A percentile compares a stretch with the other conserved stretches of the same genome.
These are phyloP conservation scores for Backusella macrospora DNA, from an alignment of 192 early-diverging fungal genomes.

Conservation along the genomic window DNA sequence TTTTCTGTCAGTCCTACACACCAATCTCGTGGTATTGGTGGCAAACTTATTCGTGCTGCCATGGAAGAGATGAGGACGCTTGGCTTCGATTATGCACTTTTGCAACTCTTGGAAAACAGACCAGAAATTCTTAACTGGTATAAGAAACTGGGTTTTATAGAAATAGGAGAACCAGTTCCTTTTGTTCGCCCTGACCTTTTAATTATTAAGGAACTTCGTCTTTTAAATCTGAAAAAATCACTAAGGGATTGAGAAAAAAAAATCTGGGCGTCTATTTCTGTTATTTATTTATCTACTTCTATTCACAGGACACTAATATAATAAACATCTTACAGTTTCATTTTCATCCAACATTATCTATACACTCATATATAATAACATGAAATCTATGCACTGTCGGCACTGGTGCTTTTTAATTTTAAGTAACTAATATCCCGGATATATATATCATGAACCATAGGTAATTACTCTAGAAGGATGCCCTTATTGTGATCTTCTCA, in stretches of 20 bases:
- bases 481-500: too few relatives aligned
- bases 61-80: constrained; percentile 35
- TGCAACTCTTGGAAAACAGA: constrained; percentile 45
- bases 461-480: too few relatives aligned
- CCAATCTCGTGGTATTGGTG: constrained; percentile 53
- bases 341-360: too few relatives aligned
- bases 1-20: constrained; percentile 46
- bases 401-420: too few relatives aligned
- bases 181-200: constrained; percentile 43
- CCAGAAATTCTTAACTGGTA: constrained; percentile 49
- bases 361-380: too few relatives aligned
- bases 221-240: constrained; percentile 37
- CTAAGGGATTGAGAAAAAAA: not conserved
- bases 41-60: constrained; percentile 46
- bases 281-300: not conserved
- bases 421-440: too few relatives aligned
- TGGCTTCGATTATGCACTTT: constrained; percentile 33
- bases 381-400: too few relatives aligned
- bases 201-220: constrained; percentile 37
- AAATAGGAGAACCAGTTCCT: constrained; percentile 44
- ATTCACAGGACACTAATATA: not conserved
- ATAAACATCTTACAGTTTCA: too few relatives aligned
- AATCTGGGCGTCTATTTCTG: not conserved
- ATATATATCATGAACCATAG: too few relatives aligned
- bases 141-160: constrained; percentile 47